Conservation (phyloP, 2,329 filamentous ascomycete genomes). For the Fusarium ramigenum region DNA sequence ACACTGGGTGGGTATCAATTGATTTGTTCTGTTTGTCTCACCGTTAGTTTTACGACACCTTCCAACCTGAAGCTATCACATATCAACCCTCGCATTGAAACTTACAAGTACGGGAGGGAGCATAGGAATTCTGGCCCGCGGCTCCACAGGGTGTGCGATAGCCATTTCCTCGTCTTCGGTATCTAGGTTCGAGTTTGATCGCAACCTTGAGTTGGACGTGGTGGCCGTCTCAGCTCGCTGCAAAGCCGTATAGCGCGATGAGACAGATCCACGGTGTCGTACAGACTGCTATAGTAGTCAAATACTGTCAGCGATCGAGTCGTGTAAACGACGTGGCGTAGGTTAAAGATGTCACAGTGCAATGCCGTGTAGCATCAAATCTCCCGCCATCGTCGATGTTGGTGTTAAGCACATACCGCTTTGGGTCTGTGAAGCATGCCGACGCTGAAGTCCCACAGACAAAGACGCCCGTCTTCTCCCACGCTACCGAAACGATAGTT, state of each 20-base stretch:
- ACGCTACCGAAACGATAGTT: constrained; percentile 97
- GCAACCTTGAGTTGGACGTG: constrained; percentile 65
- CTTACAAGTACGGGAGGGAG: constrained; percentile 89
- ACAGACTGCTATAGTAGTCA: constrained; percentile 32
- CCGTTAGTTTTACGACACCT: constrained; percentile 25
- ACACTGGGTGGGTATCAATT: constrained; percentile 86
- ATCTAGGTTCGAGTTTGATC: constrained; percentile 76
- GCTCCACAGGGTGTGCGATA: constrained; percentile 82
- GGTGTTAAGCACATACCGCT: constrained; percentile 65
- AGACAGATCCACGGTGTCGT: constrained; percentile 62
- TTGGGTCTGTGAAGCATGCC: constrained; percentile 95
- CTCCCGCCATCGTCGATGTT: not conserved
- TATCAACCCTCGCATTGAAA: constrained; percentile 18
- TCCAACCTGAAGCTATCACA: not conserved
- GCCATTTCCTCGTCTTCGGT: constrained; percentile 64
- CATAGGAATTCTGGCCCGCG: constrained; percentile 83
- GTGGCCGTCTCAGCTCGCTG: constrained; percentile 71
- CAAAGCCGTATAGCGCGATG: constrained; percentile 58
- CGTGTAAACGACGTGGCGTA: not conserved
- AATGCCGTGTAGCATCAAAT: not conserved
- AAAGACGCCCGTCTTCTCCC: constrained; percentile 88
- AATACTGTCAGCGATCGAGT: constrained; percentile 19
- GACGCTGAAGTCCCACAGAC: constrained; percentile 97
- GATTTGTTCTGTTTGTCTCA: constrained; percentile 70
- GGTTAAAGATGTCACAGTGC: not conserved